Conservation (phyloP, 495 filamentous ascomycete genomes). For the Chaetomium cochliodes region DNA sequence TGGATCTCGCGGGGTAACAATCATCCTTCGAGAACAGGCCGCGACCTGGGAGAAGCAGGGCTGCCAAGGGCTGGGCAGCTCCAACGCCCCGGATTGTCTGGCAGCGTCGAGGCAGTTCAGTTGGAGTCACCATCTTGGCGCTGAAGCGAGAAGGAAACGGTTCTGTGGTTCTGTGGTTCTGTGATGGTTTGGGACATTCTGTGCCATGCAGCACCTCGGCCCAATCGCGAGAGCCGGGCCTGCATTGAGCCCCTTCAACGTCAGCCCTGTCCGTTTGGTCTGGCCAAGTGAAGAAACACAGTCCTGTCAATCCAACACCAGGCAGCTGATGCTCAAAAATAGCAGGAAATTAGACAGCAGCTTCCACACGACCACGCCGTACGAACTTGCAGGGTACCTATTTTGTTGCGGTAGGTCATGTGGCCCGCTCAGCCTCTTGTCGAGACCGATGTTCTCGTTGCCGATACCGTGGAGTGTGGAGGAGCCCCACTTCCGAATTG, state of each 20-base stretch:
- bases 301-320: background rate
- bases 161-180: background rate
- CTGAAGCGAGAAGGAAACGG: background rate
- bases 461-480: background rate
- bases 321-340: constrained; percentile 8
- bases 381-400: background rate
- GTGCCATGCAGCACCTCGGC: constrained; percentile 4
- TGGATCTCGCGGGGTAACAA: constrained; percentile 24
- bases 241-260: constrained; percentile 14
- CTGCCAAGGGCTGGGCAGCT: constrained; percentile 37
- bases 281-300: background rate
- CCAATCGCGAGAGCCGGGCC: constrained; percentile 5
- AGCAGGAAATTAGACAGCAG: constrained; percentile 10
- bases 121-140: constrained; percentile 1
- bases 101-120: background rate
- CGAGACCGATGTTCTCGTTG: background rate
- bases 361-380: constrained; percentile 1
- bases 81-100: constrained; percentile 1
- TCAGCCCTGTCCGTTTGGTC: constrained; percentile 14
- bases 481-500: constrained; percentile 12
- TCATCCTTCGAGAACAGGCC: constrained; percentile 26
- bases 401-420: constrained; percentile 20
- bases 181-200: background rate
- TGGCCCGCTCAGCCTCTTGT: constrained; percentile 19
- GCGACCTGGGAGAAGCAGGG: constrained; percentile 28